Evolutionary conservation across 805 yeast species (phyloP).

Genomic region (Schwanniomyces pseudopolymorphus): DNA sequence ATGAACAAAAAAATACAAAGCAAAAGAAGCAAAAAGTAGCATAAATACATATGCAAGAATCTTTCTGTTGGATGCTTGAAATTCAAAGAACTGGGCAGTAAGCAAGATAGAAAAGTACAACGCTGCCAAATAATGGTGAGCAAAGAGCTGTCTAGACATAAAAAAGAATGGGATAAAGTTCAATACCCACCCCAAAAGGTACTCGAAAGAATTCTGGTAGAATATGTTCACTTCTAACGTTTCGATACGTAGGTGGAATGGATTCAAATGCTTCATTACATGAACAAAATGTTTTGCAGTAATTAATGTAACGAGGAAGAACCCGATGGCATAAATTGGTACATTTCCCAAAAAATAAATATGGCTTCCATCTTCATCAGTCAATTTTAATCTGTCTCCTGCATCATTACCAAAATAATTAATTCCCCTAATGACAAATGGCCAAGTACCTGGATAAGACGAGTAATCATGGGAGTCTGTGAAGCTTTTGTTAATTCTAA

Average conservation of each 20-base stretch:
- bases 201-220: slow-evolving; percentile 31
- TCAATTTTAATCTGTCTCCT: slow-evolving; percentile 15
- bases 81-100: slow-evolving; percentile 46
- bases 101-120: slow-evolving; percentile 49
- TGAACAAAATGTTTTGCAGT: slow-evolving; percentile 16
- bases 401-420: slow-evolving; percentile 50
- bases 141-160: slow-evolving; percentile 37
- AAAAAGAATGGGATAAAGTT: slow-evolving; percentile 58
- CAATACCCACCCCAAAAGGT: slow-evolving; percentile 54
- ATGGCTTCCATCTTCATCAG: slow-evolving; percentile 25
- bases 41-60: slow-evolving; percentile 25
- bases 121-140: slow-evolving; percentile 51
- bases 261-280: slow-evolving; percentile 27
- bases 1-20: slow-evolving; percentile 23
- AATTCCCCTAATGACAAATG: slow-evolving; percentile 56
- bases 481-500: slow-evolving; percentile 45
- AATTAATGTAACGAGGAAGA: slow-evolving; percentile 30
- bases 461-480: slow-evolving; percentile 50
- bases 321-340: slow-evolving; percentile 51
- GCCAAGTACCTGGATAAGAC: slow-evolving; percentile 66
- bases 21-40: slow-evolving; percentile 13
- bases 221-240: slow-evolving; percentile 10
- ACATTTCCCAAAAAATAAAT: slow-evolving; percentile 68
- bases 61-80: slow-evolving; percentile 26
- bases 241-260: slow-evolving; percentile 22